Conservation (phyloP, 805 yeast species). For the Candida michaelii region DNA sequence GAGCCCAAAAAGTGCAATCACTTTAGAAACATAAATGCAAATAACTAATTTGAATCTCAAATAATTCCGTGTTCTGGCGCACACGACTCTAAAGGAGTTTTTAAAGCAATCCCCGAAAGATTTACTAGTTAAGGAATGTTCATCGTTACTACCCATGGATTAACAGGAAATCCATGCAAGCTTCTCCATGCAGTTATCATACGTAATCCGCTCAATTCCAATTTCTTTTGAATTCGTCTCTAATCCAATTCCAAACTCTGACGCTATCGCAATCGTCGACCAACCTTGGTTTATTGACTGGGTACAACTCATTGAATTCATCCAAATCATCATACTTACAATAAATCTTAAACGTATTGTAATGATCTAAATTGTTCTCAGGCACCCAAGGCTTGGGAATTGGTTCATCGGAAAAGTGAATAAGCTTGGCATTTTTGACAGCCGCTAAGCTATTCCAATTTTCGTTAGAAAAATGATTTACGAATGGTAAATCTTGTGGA, state of each 20-base stretch:
- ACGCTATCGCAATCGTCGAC: conserved; percentile 28
- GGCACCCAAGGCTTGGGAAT: conserved; percentile 64
- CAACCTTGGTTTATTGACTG: conserved; percentile 25
- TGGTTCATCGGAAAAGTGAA: conserved; percentile 69
- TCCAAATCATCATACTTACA: conserved; percentile 24
- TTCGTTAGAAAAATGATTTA: conserved; percentile 14
- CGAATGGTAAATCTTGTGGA: conserved; percentile 42
- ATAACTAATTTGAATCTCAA: no score
- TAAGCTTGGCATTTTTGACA: conserved; percentile 37
- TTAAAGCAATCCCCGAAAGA: no score
- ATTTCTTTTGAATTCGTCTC: conserved; percentile 43
- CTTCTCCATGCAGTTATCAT: no score
- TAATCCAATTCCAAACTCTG: conserved; percentile 30
- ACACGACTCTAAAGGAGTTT: no score
- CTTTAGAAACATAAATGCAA: no score
- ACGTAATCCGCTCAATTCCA: no score
- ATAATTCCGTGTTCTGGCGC: no score
- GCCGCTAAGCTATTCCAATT: conserved; percentile 35
- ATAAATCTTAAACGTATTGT: conserved; percentile 25
- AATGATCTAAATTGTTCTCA: conserved; percentile 22
- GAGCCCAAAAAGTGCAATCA: no score
- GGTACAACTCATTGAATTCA: conserved; percentile 17
- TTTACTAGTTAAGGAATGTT: no score
- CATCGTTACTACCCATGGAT: no score
- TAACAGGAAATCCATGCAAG: no score